These are phyloP conservation scores for Setomelanomma holmii DNA, from an alignment of 2,329 filamentous ascomycete species.

Conservation along the genomic window DNA sequence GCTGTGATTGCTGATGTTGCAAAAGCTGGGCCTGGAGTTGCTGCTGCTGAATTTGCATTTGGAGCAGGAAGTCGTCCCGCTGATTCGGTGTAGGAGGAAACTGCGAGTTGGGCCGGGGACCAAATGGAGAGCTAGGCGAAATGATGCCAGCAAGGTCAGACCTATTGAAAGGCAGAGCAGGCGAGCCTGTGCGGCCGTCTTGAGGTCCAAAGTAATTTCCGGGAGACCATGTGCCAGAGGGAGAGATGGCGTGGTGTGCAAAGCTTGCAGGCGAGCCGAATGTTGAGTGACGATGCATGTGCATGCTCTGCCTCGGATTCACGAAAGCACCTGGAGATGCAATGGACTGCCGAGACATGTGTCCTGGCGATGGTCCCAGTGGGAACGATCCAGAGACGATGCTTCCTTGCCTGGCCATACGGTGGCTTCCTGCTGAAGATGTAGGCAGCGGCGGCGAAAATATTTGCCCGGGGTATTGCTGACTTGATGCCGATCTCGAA, in stretches of 20 bases:
- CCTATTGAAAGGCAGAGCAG: slow-evolving; percentile 46
- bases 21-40: slow-evolving; percentile 61
- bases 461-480: slow-evolving; percentile 75
- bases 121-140: slow-evolving; percentile 68
- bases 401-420: slow-evolving; percentile 62
- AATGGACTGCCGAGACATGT: slow-evolving; percentile 67
- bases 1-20: slow-evolving; percentile 55
- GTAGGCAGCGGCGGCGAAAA: slow-evolving; percentile 86
- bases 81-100: slow-evolving; percentile 53
- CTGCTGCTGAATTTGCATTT: slow-evolving; percentile 59
- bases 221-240: slow-evolving; percentile 53
- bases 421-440: slow-evolving; percentile 77
- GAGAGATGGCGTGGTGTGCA: slow-evolving; percentile 67
- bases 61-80: slow-evolving; percentile 50
- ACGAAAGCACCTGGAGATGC: slow-evolving; percentile 76
- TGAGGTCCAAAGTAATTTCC: slow-evolving; percentile 47
- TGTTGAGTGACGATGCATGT: slow-evolving; percentile 76
- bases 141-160: slow-evolving; percentile 46
- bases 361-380: slow-evolving; percentile 61
- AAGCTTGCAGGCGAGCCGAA: slow-evolving; percentile 73
- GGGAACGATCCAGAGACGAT: slow-evolving; percentile 66
- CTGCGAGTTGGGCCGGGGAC: slow-evolving; percentile 49
- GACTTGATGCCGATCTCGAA: slow-evolving; percentile 75
- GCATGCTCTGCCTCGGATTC: slow-evolving; percentile 57
- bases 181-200: slow-evolving; percentile 53